Base-by-base conservation (phyloP, 2,329 filamentous ascomycete species). In the Cordyceps tenuipes region DNA sequence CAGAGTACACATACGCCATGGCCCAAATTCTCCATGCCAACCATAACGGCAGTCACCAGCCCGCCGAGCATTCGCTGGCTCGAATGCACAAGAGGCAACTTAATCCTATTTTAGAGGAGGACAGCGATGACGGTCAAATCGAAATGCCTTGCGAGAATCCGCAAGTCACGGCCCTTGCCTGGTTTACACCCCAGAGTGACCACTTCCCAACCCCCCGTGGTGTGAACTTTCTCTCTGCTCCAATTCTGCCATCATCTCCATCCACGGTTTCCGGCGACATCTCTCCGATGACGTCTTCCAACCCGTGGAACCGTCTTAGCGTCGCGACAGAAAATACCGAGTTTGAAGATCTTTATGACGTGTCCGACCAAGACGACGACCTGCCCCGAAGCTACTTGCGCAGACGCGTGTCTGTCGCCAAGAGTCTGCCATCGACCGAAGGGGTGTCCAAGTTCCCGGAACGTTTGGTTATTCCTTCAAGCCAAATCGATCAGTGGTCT, bases 291-390 rank as follows among this genome's bases (percentile, higher is more conserved):
- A 78, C 76, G 10, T 81, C 78, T 46, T 83, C 82, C 23, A 79
- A 82, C 63, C 79, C 78, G 29, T 86, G 87, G 88, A 86, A 82
- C 63, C 79, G 84, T 66, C 77, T 78, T 67, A 88, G 82, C 76
- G 74, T 79, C 66, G 77, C 81, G 70, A 87, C 87, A 65, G 83
- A 84, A 66, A 80, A 81, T 63, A 89, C 83, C 65, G 87, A 90
- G 64, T 93, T 93, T 67, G 90, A 96, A 72, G 90, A 95, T 67
- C 77, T 96, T 53, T 96, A 96, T 72, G 89, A 94, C 72, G 82
- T 90, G 47, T 91, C 90, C 17, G 91, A 95, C 65, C 85, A 91
- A 59, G 91, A 96, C 66, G 80, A 83, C 9, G 70, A 70, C 39
- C 49, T 63, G 60, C 59, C 29, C 62, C 36, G 54, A 62, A 62